Evolutionary conservation across 164 flowering plant genomes (phyloP).

Genomic region (Houttuynia cordata): DNA sequence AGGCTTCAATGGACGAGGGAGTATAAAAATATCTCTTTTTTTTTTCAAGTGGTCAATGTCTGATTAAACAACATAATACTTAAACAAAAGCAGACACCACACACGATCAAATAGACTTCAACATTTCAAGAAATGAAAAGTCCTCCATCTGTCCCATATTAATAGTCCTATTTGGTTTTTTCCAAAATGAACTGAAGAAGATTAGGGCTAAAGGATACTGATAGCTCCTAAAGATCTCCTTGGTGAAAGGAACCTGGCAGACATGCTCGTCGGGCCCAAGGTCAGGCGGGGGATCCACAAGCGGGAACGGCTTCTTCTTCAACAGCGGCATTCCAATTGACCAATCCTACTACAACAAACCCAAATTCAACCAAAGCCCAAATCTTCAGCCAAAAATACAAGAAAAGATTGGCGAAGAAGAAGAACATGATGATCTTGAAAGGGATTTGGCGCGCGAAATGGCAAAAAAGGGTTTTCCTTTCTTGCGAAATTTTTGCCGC

Average conservation of each 20-base stretch:
- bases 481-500: too few species aligned
- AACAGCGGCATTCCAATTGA: conserved; percentile 4
- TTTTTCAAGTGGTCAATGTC: background rate
- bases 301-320: conserved; percentile 3
- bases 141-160: too few species aligned
- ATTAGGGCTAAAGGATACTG: conserved; percentile 16
- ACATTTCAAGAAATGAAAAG: background rate
- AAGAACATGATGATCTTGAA: background rate
- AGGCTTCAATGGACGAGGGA: too few species aligned
- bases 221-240: conserved; percentile 8
- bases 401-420: background rate
- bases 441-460: background rate
- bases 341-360: background rate
- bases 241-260: conserved; percentile 10
- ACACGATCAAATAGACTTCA: background rate
- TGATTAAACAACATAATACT: background rate
- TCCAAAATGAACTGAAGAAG: background rate
- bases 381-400: too few species aligned
- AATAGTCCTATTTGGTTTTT: too few species aligned
- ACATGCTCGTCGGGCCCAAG: conserved; percentile 4
- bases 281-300: conserved; percentile 4
- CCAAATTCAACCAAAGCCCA: background rate
- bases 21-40: too few species aligned
- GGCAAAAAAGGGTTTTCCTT: too few species aligned
- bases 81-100: background rate